These are phyloP conservation scores for Triticum dicoccoides DNA, from an alignment of 176 grass and related monocot species.

Conservation along the genomic window DNA sequence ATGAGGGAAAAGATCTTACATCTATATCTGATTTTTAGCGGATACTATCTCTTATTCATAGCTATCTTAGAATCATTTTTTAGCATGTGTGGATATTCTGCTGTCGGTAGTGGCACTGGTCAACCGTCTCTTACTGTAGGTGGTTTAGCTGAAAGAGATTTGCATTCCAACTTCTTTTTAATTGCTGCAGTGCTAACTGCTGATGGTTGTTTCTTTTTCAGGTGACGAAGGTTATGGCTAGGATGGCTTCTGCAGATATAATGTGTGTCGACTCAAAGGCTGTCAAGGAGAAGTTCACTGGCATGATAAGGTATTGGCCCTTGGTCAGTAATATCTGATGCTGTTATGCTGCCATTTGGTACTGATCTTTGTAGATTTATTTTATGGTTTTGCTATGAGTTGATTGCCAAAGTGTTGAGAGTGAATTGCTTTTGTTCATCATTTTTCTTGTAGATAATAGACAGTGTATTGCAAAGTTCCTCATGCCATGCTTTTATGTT, in stretches of 20 bases:
- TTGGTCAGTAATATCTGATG: neutral
- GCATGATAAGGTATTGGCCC: conserved; percentile 63
- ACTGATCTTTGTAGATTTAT: neutral
- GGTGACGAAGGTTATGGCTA: conserved; percentile 88
- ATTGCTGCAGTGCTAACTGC: neutral
- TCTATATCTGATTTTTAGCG: neutral
- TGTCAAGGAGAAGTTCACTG: conserved; percentile 93
- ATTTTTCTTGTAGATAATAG: neutral
- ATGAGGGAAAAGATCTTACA: neutral
- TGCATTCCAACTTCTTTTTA: neutral
- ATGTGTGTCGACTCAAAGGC: conserved; percentile 90
- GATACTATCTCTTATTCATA: neutral
- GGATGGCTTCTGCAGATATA: conserved; percentile 76
- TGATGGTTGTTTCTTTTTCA: conserved; percentile 15
- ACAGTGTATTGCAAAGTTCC: neutral
- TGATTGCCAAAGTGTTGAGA: neutral
- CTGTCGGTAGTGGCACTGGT: neutral
- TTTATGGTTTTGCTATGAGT: neutral
- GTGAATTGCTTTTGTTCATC: neutral
- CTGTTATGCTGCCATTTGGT: neutral
- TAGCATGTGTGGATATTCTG: too few relatives aligned
- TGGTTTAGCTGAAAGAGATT: neutral
- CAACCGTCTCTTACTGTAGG: neutral
- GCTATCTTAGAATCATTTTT: neutral
- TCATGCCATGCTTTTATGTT: neutral